A percentile compares a stretch with the other conserved stretches of the same genome.
These are phyloP conservation scores for Panus rudis DNA, from an alignment of 768 basidiomycete species.

Conservation along the genomic window DNA sequence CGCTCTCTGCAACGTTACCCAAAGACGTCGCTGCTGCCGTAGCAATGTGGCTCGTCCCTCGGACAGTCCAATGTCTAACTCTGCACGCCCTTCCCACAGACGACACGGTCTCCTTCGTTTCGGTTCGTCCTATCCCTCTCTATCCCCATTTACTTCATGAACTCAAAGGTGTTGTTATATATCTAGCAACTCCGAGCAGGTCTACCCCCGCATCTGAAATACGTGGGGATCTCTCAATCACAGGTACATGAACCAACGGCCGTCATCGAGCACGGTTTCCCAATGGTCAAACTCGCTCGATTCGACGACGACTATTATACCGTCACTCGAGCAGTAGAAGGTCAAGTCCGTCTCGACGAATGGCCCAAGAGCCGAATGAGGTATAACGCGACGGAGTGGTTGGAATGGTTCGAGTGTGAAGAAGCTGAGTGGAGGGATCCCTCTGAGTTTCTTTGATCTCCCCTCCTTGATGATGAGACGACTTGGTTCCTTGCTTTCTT, in stretches of 20 bases:
- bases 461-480: neutral
- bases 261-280: constrained; percentile 55
- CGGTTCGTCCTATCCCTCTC: constrained; percentile 13
- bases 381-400: constrained; percentile 53
- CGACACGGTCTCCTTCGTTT: constrained; percentile 21
- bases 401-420: constrained; percentile 59
- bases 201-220: constrained; percentile 44
- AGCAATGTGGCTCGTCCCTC: constrained; percentile 63
- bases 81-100: constrained; percentile 19
- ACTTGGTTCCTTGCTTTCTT: no score
- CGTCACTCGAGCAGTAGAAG: constrained; percentile 30
- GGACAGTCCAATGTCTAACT: constrained; percentile 22
- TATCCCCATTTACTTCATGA: neutral
- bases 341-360: constrained; percentile 37
- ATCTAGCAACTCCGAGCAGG: constrained; percentile 55
- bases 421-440: constrained; percentile 37
- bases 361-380: constrained; percentile 49
- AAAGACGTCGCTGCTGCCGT: constrained; percentile 54
- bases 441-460: constrained; percentile 14
- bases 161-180: neutral
- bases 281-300: constrained; percentile 49
- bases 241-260: constrained; percentile 30
- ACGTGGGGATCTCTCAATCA: constrained; percentile 49
- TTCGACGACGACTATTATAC: constrained; percentile 51
- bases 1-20: constrained; percentile 56